A percentile compares a stretch with the other conserved stretches of the same genome.
Evolutionary conservation across 2,329 filamentous ascomycete genomes (phyloP).

Genomic region (Fusarium incarnatum): DNA sequence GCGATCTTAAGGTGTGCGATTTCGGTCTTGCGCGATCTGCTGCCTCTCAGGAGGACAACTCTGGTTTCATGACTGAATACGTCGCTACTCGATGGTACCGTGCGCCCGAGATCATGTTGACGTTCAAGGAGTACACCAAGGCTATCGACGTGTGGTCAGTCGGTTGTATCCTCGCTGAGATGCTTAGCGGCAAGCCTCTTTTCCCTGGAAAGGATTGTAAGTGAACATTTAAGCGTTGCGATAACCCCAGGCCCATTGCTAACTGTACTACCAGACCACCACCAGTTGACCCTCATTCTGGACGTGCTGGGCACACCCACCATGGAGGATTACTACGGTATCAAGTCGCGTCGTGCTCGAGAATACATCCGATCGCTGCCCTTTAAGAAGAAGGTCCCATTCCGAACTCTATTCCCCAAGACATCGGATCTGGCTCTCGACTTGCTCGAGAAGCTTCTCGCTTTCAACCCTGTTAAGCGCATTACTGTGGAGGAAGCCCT

Average conservation of each 20-base stretch:
- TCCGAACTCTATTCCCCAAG: conserved; percentile 97
- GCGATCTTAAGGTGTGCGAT: conserved; percentile 98
- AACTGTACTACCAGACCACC: conserved; percentile 77
- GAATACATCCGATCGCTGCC: conserved; percentile 98
- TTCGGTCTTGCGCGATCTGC: conserved; percentile 96
- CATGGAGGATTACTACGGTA: conserved; percentile 99
- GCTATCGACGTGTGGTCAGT: conserved; percentile 99
- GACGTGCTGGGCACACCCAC: conserved; percentile 98
- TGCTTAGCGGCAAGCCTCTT: conserved; percentile 97
- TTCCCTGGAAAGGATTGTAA: conserved; percentile 98
- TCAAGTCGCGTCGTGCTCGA: conserved; percentile 95
- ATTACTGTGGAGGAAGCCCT: conserved; percentile 98
- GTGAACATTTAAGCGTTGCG: conserved; percentile 51
- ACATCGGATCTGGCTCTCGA: conserved; percentile 98
- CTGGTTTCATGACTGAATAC: conserved; percentile 99
- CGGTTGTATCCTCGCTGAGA: conserved; percentile 96
- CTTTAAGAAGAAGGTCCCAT: conserved; percentile 99
- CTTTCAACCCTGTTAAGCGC: conserved; percentile 98
- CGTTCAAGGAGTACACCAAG: conserved; percentile 99
- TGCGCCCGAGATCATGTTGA: conserved; percentile 99
- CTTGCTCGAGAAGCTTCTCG: conserved; percentile 92
- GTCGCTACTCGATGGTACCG: conserved; percentile 99
- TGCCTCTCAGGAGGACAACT: conserved; percentile 98
- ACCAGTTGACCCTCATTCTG: conserved; percentile 95
- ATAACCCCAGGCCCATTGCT: conserved; percentile 2